These are phyloP conservation scores for Wickerhamiella azyma DNA, from an alignment of 805 yeast genomes.

Conservation along the genomic window DNA sequence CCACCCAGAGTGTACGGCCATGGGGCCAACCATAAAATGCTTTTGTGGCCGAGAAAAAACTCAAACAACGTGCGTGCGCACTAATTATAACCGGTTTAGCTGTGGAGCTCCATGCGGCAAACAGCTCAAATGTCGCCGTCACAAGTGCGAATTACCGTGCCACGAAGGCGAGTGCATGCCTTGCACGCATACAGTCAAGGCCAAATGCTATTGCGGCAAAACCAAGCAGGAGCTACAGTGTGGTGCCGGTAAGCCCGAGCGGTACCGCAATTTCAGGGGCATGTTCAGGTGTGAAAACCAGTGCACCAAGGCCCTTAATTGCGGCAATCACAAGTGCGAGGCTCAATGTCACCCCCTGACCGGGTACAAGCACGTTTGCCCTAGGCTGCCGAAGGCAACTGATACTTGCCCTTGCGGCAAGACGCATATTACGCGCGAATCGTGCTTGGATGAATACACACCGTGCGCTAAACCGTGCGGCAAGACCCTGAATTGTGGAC, in stretches of 20 bases:
- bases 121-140: constrained; percentile 11
- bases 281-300: constrained; percentile 40
- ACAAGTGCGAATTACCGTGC: constrained; percentile 14
- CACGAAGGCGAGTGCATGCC: constrained; percentile 16
- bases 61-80: constrained; percentile 12
- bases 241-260: constrained; percentile 3
- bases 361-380: constrained; percentile 11
- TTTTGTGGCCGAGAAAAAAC: constrained; percentile 14
- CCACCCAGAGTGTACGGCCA: constrained; percentile 14
- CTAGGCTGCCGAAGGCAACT: constrained; percentile 7
- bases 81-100: constrained; percentile 14
- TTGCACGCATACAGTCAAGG: constrained; percentile 16
- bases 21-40: constrained; percentile 17
- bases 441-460: constrained; percentile 13
- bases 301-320: constrained; percentile 37
- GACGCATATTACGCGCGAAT: not conserved
- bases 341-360: constrained; percentile 35
- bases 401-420: constrained; percentile 20
- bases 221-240: not conserved
- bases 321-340: constrained; percentile 39
- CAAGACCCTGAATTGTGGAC: constrained; percentile 12
- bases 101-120: constrained; percentile 12
- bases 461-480: constrained; percentile 12
- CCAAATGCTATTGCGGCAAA: constrained; percentile 26
- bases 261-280: constrained; percentile 3